These are phyloP conservation scores for Cercospora berteroae DNA, from an alignment of 2,329 filamentous ascomycete genomes.

Conservation along the genomic window DNA sequence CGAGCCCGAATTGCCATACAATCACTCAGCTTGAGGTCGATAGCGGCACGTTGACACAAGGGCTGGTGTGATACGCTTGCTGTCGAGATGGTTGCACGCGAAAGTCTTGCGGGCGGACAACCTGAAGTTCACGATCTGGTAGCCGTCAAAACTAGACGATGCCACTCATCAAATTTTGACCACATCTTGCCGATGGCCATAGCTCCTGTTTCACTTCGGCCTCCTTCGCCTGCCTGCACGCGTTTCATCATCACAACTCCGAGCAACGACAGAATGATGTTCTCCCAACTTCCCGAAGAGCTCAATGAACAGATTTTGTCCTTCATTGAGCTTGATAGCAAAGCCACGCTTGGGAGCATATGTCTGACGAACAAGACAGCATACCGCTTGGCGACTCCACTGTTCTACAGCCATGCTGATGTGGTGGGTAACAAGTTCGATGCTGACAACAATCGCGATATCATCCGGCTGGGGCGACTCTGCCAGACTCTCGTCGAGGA, in stretches of 20 bases:
- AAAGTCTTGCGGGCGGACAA: not conserved
- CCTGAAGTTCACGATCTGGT: not conserved
- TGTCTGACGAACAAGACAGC: not conserved
- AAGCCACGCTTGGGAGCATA: not conserved
- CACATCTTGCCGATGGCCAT: not conserved
- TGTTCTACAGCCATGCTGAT: slow-evolving; percentile 1
- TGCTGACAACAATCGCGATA: not conserved
- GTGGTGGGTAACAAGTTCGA: not conserved
- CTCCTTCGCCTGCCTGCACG: not conserved
- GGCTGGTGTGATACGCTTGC: not conserved
- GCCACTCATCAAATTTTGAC: not conserved
- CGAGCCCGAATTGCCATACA: not conserved
- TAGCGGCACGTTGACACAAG: not conserved
- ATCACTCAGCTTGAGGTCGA: not conserved
- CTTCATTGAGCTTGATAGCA: not conserved
- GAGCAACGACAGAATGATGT: not conserved
- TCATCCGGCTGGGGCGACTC: not conserved
- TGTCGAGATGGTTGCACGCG: not conserved
- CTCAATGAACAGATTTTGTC: slow-evolving; percentile 3
- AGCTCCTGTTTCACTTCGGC: not conserved
- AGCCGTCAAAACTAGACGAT: not conserved
- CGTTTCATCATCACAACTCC: not conserved
- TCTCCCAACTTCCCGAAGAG: slow-evolving; percentile 6
- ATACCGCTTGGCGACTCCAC: not conserved
- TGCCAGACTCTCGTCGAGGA: not conserved